Conservation (phyloP, 2,329 filamentous ascomycete genomes). For the Arthroderma uncinatum region DNA sequence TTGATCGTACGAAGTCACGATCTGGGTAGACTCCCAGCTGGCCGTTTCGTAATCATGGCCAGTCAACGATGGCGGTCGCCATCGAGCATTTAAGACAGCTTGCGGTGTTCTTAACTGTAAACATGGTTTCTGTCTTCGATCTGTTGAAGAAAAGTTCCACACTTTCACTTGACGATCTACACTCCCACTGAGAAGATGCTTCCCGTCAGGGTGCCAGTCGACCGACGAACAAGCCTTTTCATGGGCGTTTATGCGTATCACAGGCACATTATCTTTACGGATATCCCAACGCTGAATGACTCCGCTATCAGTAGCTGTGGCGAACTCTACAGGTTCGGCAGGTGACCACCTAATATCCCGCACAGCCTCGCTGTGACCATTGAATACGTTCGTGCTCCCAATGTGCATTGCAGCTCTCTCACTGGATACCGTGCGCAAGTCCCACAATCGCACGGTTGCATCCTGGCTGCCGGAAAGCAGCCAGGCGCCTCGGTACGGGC, state of each 20-base stretch:
- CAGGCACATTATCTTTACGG: constrained; percentile 45
- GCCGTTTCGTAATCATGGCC: constrained; percentile 41
- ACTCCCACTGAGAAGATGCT: constrained; percentile 52
- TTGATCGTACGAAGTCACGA: constrained; percentile 52
- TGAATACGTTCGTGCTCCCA: constrained; percentile 45
- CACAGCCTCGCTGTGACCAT: constrained; percentile 49
- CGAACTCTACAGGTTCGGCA: constrained; percentile 50
- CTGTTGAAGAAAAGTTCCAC: constrained; percentile 51
- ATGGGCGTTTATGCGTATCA: constrained; percentile 52
- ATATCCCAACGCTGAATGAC: constrained; percentile 55
- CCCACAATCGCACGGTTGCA: constrained; percentile 53
- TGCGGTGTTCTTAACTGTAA: constrained; percentile 51
- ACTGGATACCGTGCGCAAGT: constrained; percentile 45
- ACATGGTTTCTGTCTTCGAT: constrained; percentile 47
- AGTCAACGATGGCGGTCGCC: constrained; percentile 50
- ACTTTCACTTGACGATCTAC: constrained; percentile 52
- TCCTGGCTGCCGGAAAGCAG: constrained; percentile 56
- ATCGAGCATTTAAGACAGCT: constrained; percentile 51
- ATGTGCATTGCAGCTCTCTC: constrained; percentile 41
- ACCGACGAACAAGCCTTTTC: constrained; percentile 50
- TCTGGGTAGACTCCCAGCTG: constrained; percentile 49
- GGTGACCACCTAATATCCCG: constrained; percentile 56
- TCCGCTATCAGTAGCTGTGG: constrained; percentile 53
- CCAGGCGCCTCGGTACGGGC: constrained; percentile 49
- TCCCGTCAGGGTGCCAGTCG: constrained; percentile 58